phyloP scores from a whole-genome alignment of 495 filamentous ascomycete species.

The Penicillium riverlandense region DNA sequence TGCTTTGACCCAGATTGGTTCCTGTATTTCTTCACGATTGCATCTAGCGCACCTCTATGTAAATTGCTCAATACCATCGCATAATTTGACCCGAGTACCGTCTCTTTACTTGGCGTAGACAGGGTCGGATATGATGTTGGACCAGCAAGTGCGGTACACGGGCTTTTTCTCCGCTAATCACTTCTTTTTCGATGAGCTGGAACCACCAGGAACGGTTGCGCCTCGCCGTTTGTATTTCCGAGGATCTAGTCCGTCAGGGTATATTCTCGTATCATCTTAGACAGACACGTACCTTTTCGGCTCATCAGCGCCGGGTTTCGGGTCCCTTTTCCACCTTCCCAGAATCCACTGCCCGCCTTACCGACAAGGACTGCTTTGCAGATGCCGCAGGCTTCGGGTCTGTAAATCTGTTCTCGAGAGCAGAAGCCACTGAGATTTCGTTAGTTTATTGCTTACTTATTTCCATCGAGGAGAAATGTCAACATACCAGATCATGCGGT shows the following conservation, averaged over 20 bases:
- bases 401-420: slow-evolving; percentile 76
- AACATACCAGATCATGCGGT: slow-evolving; percentile 74
- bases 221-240: slow-evolving; percentile 57
- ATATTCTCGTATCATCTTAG: not conserved
- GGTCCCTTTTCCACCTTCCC: slow-evolving; percentile 91
- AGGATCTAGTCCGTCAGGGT: slow-evolving; percentile 37
- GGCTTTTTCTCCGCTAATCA: not conserved
- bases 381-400: slow-evolving; percentile 70
- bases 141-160: no score
- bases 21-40: slow-evolving; percentile 8
- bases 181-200: slow-evolving; percentile 26
- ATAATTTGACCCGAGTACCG: not conserved
- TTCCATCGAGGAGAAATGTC: not conserved
- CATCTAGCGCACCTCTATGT: not conserved
- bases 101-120: no score
- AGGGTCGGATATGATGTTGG: no score
- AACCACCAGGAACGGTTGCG: slow-evolving; percentile 23
- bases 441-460: not conserved
- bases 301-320: slow-evolving; percentile 63
- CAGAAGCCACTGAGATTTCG: slow-evolving; percentile 52
- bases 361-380: slow-evolving; percentile 71
- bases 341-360: slow-evolving; percentile 67
- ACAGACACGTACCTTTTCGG: slow-evolving; percentile 44
- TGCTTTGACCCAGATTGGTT: not conserved
- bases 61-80: not conserved